phyloP scores from a whole-genome alignment of 2,329 filamentous ascomycete species.

The Myriosclerotinia scirpicola region DNA sequence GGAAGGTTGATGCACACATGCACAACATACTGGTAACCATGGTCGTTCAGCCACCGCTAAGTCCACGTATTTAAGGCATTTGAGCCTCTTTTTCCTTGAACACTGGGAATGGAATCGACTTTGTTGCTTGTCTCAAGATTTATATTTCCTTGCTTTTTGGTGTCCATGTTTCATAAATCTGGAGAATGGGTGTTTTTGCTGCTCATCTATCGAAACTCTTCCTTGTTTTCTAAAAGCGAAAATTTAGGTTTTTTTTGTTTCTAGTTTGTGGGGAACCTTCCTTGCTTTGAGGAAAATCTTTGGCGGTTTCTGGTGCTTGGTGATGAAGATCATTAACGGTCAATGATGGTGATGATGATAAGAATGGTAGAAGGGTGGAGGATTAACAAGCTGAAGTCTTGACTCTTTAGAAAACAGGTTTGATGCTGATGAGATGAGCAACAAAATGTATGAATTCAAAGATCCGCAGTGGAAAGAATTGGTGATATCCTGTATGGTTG shows the following conservation, averaged over 20 bases:
- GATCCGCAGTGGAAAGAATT: neutral
- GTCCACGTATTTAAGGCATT: neutral
- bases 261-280: neutral
- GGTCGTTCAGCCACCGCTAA: constrained; percentile 9
- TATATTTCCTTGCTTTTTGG: neutral
- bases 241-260: neutral
- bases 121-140: neutral
- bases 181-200: neutral
- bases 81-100: constrained; percentile 7
- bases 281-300: neutral
- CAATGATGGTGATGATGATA: neutral
- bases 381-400: too few relatives aligned
- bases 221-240: neutral
- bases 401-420: constrained; percentile 17
- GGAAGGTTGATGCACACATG: neutral
- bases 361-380: too few relatives aligned
- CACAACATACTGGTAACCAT: neutral
- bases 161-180: neutral
- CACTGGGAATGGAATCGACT: neutral
- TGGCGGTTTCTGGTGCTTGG: neutral
- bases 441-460: neutral
- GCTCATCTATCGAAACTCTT: neutral
- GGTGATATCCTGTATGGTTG: too few relatives aligned
- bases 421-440: constrained; percentile 10
- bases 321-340: neutral